A percentile compares a stretch with the other conserved stretches of the same genome.
These are phyloP conservation scores for Urtica urens DNA, from an alignment of 306 rosid genomes.

Conservation along the genomic window DNA sequence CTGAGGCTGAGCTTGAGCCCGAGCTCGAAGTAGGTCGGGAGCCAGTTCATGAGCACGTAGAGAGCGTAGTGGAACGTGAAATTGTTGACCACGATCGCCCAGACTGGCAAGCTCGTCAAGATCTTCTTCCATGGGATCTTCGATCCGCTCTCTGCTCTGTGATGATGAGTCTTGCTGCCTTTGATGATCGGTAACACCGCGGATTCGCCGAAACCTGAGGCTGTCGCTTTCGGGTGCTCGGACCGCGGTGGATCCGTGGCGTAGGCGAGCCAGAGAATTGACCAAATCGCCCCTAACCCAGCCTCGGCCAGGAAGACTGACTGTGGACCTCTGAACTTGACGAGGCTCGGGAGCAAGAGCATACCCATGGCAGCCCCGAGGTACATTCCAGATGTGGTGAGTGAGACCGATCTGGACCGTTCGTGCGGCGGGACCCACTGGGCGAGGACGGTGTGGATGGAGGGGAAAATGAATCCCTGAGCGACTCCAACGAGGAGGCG, in stretches of 20 bases:
- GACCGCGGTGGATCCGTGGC: constrained; percentile 63
- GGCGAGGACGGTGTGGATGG: constrained; percentile 89
- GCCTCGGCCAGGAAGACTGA: constrained; percentile 80
- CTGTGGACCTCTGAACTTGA: constrained; percentile 73
- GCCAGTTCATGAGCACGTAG: constrained; percentile 95
- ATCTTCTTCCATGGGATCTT: constrained; percentile 80
- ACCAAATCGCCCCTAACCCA: constrained; percentile 67
- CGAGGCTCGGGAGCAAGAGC: constrained; percentile 74
- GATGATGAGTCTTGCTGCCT: constrained; percentile 40
- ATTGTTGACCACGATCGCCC: constrained; percentile 96
- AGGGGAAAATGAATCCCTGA: constrained; percentile 91
- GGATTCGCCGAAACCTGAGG: constrained; percentile 70
- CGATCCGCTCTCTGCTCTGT: constrained; percentile 37
- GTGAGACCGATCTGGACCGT: constrained; percentile 89
- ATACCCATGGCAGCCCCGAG: constrained; percentile 85
- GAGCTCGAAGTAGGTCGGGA: constrained; percentile 85
- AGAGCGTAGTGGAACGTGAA: constrained; percentile 94
- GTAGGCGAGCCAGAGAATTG: constrained; percentile 67
- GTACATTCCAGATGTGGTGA: constrained; percentile 91
- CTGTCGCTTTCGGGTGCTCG: constrained; percentile 71
- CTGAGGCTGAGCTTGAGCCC: constrained; percentile 94
- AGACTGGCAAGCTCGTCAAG: constrained; percentile 67
- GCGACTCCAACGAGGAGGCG: constrained; percentile 90
- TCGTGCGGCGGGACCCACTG: constrained; percentile 99
- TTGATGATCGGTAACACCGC: constrained; percentile 48